A percentile compares a stretch with the other conserved stretches of the same genome.
These are phyloP conservation scores for Pelargonium fulgidum DNA, from an alignment of 441 rosid species.

Conservation along the genomic window DNA sequence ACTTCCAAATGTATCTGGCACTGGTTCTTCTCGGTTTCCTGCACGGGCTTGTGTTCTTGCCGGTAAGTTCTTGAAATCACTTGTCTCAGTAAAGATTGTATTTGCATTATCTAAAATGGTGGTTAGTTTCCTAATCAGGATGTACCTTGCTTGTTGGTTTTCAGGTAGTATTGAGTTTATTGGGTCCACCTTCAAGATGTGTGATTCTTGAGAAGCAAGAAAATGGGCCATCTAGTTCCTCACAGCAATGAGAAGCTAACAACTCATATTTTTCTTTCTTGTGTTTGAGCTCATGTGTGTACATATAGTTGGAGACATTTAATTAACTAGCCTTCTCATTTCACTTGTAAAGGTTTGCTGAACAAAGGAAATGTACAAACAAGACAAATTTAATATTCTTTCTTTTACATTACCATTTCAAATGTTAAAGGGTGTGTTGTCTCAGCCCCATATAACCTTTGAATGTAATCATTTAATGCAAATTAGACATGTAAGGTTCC, in stretches of 20 bases:
- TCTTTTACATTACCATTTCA: no score
- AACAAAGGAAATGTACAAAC: no score
- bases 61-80: constrained; percentile 41
- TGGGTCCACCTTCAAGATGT: constrained; percentile 91
- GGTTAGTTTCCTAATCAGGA: not conserved
- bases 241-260: constrained; percentile 30
- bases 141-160: constrained; percentile 2
- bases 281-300: no score
- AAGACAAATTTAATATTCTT: no score
- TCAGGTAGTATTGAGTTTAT: constrained; percentile 85
- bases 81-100: not conserved
- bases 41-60: constrained; percentile 87
- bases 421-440: no score
- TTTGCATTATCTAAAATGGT: not conserved
- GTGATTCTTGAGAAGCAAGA: constrained; percentile 53
- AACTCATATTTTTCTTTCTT: not conserved
- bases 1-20: constrained; percentile 94
- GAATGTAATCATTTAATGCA: no score
- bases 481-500: no score
- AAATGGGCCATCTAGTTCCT: constrained; percentile 55
- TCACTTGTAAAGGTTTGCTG: no score
- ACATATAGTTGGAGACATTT: no score
- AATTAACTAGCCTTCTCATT: no score
- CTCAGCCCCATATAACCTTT: no score
- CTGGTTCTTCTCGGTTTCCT: constrained; percentile 89